Base-by-base conservation (phyloP, 208 protist genomes). In the Wallacemonas rigidus region DNA sequence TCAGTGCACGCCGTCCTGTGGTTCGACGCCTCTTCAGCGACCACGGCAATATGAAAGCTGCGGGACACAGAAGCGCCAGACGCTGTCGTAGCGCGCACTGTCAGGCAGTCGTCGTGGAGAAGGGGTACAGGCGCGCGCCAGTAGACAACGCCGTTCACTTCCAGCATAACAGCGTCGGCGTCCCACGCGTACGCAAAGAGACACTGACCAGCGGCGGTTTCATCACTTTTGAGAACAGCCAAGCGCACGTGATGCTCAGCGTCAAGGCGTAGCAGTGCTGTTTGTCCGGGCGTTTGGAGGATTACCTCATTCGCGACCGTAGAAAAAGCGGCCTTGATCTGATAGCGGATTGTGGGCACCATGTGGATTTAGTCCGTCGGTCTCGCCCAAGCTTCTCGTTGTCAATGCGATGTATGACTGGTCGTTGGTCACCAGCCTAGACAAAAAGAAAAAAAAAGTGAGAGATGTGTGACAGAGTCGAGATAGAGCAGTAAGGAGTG, bases 361-460 rank as follows among this genome's bases (percentile, higher is more conserved):
- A 65, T 65, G 9, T 51, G 56, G 5, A 9, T 26, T 15, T 1
- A 38, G 53, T n/a, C 53, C 6, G 12, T 14, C 45, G 6, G 8
- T 50, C 45, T 50, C 45, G 12, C 1, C 12, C 45, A 14, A 50
- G 8, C 45, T 50, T 50, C 12, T 50, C 8, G 45, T 50, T 6
- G 45, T 26, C 26, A 26, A 26, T 14, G 12, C 45, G 45, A 12
- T 50, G 51, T 36, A 5, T 56, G 51, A 6, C 14, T 5, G 6
- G 4, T 26, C n/a, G 14, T 5, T 56, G 15, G 50, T 65, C 2
- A 47, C 41, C 41, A 48, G 35, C 26, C 40, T n/a, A 26, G 44
- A 55, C 26, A 63, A 45, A 72, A 62, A 72, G 60, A 58, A 74
- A 74, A 68, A 60, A 43, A 26, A 26, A 26, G 26, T 26, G 26